phyloP scores from a whole-genome alignment of 2,329 filamentous ascomycete species.

The Lachnellula hyalina region DNA sequence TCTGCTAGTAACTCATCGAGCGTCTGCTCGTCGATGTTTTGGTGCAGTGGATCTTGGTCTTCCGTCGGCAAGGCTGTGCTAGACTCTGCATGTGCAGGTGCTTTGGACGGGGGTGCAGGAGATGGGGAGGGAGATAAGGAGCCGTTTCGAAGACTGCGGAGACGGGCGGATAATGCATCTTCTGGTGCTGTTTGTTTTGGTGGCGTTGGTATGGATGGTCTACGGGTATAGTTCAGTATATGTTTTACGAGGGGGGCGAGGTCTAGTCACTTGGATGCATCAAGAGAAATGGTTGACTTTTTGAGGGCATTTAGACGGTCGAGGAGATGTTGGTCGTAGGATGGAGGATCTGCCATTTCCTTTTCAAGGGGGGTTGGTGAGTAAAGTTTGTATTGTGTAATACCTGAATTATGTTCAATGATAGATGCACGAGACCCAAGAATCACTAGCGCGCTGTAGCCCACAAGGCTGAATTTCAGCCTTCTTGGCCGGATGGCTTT shows the following conservation, averaged over 20 bases:
- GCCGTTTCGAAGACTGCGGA: slow-evolving; percentile 26
- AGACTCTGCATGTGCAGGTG: neutral
- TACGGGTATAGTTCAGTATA: slow-evolving; percentile 15
- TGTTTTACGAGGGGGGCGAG: slow-evolving; percentile 3
- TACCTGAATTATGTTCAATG: neutral
- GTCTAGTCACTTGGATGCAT: slow-evolving; percentile 21
- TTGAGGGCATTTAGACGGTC: slow-evolving; percentile 30
- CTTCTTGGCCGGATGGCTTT: slow-evolving; percentile 6
- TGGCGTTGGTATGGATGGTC: slow-evolving; percentile 5
- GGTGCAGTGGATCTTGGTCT: slow-evolving; percentile 15
- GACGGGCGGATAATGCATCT: slow-evolving; percentile 24
- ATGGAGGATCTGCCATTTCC: slow-evolving; percentile 26
- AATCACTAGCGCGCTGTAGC: slow-evolving; percentile 1
- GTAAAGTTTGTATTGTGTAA: neutral
- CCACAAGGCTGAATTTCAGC: slow-evolving; percentile 21
- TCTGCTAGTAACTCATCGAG: slow-evolving; percentile 29
- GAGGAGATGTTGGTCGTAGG: slow-evolving; percentile 27
- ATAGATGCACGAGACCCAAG: neutral
- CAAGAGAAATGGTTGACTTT: slow-evolving; percentile 26
- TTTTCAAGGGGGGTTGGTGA: neutral
- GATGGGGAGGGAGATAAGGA: slow-evolving; percentile 17
- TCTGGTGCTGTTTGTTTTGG: slow-evolving; percentile 20
- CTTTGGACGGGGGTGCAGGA: slow-evolving; percentile 2
- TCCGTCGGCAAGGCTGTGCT: neutral
- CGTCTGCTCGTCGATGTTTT: slow-evolving; percentile 23